Evolutionary conservation across 176 grass and related monocot species (phyloP), one percentile per base, ranked within the genome.

Genomic region (Metroxylon sagu): DNA sequence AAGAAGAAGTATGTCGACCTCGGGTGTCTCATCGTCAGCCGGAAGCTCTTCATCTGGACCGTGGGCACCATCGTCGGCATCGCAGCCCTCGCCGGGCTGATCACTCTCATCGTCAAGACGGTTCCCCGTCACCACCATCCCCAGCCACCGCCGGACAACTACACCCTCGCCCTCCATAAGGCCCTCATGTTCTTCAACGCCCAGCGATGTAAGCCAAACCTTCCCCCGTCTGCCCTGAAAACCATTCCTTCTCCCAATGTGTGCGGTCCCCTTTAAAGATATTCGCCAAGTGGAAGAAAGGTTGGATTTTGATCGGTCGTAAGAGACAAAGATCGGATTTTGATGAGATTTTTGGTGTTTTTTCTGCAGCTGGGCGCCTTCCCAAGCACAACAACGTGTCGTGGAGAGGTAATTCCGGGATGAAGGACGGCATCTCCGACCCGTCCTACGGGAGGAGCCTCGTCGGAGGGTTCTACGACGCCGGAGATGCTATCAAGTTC

Each of bases 161-260:
- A 79, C 83, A 95, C 90, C 54, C 26, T 89, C 29, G 85, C 90
- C 74, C 79, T 95, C 49, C 85, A 55, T 59, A 84, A 89, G 74
- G 90, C 90, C 18, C 90, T 95, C 66, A 86, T 78, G 79, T 95
- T 95, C 85, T 95, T 95, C 82, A 89, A 95, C 54, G 90, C 80
- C 12, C 90, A 95, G 74, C 70, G 72, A 95, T 95, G 90, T 95
- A 70, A 95, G 85, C 21, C 25, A 4, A 14, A 0, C 25, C 16
- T 17, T 28, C 16, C 17, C 57, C 25, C 14, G n/a, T 59, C 57
- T 59, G 7, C 35, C 35, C 35, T 43, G 5, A 43, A 12, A 43
- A 43, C 10, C 7, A 12, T 43, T 43, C 35, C 35, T 43, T 43
- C 35, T 43, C 35, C 35, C 35, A 43, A 43, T 43, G 35, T 10